A percentile compares a stretch with the other conserved stretches of the same genome.
Evolutionary conservation across 129 eudicot genomes (phyloP).

Genomic region (Heracleum sosnowskyi): DNA sequence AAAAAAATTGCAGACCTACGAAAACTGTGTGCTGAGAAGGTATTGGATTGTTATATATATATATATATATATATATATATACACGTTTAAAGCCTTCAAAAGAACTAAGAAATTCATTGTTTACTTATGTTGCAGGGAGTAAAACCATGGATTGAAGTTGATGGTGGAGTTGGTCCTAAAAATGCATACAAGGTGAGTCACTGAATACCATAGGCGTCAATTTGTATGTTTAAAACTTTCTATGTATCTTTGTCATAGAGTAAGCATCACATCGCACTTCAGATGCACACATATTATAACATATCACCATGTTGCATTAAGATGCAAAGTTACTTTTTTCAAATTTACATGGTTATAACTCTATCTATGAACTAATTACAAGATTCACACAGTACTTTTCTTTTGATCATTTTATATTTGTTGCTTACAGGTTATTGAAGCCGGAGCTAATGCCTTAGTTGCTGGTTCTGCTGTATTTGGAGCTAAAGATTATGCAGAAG

Average conservation of each 20-base stretch:
- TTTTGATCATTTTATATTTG: not conserved
- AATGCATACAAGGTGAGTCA: slow-evolving; percentile 81
- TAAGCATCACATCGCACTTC: not conserved
- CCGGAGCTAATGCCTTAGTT: slow-evolving; percentile 93
- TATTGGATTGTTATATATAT: too few relatives aligned
- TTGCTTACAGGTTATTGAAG: slow-evolving; percentile 69
- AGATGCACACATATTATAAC: not conserved
- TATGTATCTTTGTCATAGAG: not conserved
- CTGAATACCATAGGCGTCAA: not conserved
- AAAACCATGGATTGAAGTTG: slow-evolving; percentile 97
- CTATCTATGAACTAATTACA: not conserved
- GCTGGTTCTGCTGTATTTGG: slow-evolving; percentile 98
- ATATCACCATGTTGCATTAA: too few relatives aligned
- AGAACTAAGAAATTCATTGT: not conserved
- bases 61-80: too few relatives aligned
- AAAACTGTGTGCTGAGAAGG: slow-evolving; percentile 77
- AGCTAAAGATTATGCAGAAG: slow-evolving; percentile 91
- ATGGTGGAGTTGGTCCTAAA: slow-evolving; percentile 90
- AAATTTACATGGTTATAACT: not conserved
- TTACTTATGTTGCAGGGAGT: slow-evolving; percentile 49
- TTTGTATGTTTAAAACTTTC: too few relatives aligned
- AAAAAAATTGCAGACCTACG: slow-evolving; percentile 86
- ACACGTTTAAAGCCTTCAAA: too few relatives aligned
- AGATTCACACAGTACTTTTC: too few relatives aligned
- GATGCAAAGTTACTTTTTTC: not conserved